These are phyloP conservation scores for Dendrobium nobile DNA, from an alignment of 106 monocot genomes.

Conservation along the genomic window DNA sequence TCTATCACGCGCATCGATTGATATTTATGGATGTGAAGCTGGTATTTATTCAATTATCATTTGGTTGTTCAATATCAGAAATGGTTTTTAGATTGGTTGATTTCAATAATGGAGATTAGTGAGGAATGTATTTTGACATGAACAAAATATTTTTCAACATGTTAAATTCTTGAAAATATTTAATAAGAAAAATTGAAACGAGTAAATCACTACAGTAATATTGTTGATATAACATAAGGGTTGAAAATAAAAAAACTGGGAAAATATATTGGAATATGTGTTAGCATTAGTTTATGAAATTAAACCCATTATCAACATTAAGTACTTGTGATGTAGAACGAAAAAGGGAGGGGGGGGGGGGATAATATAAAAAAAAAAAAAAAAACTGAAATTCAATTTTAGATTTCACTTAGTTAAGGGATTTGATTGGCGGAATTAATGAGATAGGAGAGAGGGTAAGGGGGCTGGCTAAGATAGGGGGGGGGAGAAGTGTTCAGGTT, in stretches of 20 bases:
- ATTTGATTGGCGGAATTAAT: too few species aligned
- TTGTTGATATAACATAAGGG: not conserved
- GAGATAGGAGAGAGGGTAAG: too few species aligned
- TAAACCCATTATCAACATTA: not conserved
- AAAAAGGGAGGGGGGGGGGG: too few species aligned
- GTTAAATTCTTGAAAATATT: not conserved
- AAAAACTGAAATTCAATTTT: too few species aligned
- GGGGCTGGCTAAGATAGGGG: too few species aligned
- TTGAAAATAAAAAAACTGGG: not conserved
- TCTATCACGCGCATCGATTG: not conserved
- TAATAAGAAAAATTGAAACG: not conserved
- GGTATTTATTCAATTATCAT: not conserved
- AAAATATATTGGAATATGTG: not conserved
- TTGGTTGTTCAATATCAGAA: not conserved
- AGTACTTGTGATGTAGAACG: not conserved
- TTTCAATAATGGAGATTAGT: not conserved
- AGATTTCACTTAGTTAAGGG: too few species aligned
- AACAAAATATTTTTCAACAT: not conserved
- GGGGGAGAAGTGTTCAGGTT: too few species aligned
- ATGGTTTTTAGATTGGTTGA: not conserved
- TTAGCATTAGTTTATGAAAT: not conserved
- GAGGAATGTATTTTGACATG: not conserved
- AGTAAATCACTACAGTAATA: not conserved
- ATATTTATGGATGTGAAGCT: not conserved
- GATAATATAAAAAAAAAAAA: too few species aligned